phyloP scores from a whole-genome alignment of 176 grass and related monocot genomes.

The Zizania latifolia region DNA sequence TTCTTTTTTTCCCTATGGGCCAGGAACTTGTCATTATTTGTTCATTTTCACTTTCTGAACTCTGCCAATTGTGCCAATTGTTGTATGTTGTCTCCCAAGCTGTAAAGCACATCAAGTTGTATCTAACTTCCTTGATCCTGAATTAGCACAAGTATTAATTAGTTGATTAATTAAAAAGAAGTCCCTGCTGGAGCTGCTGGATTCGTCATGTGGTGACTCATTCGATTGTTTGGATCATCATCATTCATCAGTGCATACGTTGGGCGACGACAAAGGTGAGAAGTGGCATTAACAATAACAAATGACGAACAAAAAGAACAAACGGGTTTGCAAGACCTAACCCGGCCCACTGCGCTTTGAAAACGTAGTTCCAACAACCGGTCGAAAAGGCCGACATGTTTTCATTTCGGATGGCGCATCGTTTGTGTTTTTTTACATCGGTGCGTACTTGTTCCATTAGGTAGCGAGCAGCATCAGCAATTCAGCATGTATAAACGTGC shows the following conservation, averaged over 20 bases:
- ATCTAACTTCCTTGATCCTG: background rate
- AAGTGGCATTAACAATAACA: background rate
- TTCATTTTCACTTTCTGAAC: background rate
- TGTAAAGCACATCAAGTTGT: background rate
- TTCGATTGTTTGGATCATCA: too few species aligned
- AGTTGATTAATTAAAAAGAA: background rate
- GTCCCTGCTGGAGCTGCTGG: background rate
- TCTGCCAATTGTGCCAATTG: background rate
- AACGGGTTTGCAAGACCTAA: background rate
- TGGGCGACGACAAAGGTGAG: too few species aligned
- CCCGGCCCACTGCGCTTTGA: background rate
- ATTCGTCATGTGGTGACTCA: background rate
- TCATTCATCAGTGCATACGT: too few species aligned
- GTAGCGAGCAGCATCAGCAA: background rate
- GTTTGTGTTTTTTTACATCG: too few species aligned
- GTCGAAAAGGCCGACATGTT: background rate
- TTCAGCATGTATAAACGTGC: too few species aligned
- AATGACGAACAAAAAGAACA: background rate
- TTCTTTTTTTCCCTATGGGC: background rate
- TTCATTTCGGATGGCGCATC: background rate
- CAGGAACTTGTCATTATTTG: background rate
- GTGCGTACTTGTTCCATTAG: background rate
- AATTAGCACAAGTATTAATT: background rate
- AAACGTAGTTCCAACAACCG: constrained; percentile 19
- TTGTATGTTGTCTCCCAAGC: background rate